Conservation (phyloP, 257 asterid species). For the Anisodus acutangulus region DNA sequence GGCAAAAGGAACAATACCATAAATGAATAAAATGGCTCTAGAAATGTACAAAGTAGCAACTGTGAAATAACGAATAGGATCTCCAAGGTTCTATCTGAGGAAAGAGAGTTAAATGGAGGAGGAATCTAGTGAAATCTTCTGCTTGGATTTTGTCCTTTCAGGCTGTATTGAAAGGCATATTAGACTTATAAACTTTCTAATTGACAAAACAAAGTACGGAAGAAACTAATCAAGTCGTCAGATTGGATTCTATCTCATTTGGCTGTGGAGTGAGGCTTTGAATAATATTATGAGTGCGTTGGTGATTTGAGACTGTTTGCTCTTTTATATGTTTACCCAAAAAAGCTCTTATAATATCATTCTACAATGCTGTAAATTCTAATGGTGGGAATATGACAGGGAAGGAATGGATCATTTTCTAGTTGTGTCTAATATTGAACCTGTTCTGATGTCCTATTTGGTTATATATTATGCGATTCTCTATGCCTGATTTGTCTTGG, state of each 20-base stretch:
- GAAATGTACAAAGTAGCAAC: constrained; percentile 17
- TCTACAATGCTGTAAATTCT: constrained; percentile 3
- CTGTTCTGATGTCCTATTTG: constrained; percentile 2
- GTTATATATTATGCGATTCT: neutral
- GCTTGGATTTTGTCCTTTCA: neutral
- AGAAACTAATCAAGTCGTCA: neutral
- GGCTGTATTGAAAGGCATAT: constrained; percentile 9
- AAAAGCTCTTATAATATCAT: neutral
- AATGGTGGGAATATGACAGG: neutral
- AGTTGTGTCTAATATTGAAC: neutral
- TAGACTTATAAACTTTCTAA: neutral
- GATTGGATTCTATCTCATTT: constrained; percentile 8
- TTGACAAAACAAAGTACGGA: neutral
- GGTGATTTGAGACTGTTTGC: neutral
- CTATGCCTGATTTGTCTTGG: neutral
- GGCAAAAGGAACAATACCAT: neutral
- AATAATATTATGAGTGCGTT: neutral
- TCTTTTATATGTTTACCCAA: neutral
- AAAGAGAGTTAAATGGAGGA: neutral
- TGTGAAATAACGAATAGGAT: neutral
- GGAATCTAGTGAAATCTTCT: constrained; percentile 4
- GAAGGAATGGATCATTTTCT: neutral
- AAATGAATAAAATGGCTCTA: neutral
- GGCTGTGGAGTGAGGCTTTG: neutral
- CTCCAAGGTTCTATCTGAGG: constrained; percentile 8